phyloP scores from a whole-genome alignment of 495 filamentous ascomycete genomes.

The Aspergillus mulundensis region DNA sequence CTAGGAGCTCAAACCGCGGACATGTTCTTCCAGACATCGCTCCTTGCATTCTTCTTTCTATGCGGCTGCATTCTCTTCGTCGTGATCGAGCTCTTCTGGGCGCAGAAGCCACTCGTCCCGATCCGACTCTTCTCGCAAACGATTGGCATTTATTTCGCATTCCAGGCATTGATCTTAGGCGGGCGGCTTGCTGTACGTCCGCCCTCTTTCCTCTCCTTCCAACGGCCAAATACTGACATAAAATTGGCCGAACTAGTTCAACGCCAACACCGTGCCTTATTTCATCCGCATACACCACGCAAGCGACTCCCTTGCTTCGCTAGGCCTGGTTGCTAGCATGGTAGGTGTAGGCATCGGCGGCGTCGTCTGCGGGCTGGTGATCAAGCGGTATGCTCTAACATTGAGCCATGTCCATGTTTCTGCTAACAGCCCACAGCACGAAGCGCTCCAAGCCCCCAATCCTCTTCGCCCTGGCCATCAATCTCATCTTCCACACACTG shows the following conservation, averaged over 20 bases:
- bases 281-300: constrained; percentile 23
- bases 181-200: constrained; percentile 14
- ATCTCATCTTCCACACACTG: constrained; percentile 15
- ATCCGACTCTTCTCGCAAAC: constrained; percentile 20
- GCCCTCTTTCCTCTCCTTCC: neutral
- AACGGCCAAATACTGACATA: neutral
- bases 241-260: constrained; percentile 10
- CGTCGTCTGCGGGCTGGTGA: constrained; percentile 21
- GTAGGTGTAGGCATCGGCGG: constrained; percentile 23
- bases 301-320: constrained; percentile 16
- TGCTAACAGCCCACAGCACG: constrained; percentile 15
- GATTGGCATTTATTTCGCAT: constrained; percentile 16
- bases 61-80: constrained; percentile 18
- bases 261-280: constrained; percentile 21
- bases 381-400: constrained; percentile 22
- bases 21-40: neutral
- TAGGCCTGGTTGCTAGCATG: constrained; percentile 5
- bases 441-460: constrained; percentile 25
- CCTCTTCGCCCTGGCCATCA: constrained; percentile 13
- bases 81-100: constrained; percentile 24
- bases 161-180: constrained; percentile 15
- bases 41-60: constrained; percentile 2
- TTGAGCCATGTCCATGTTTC: no score
- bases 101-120: constrained; percentile 27
- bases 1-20: neutral